phyloP scores from a whole-genome alignment of 2,329 filamentous ascomycete genomes.

The Exserohilum turcica region DNA sequence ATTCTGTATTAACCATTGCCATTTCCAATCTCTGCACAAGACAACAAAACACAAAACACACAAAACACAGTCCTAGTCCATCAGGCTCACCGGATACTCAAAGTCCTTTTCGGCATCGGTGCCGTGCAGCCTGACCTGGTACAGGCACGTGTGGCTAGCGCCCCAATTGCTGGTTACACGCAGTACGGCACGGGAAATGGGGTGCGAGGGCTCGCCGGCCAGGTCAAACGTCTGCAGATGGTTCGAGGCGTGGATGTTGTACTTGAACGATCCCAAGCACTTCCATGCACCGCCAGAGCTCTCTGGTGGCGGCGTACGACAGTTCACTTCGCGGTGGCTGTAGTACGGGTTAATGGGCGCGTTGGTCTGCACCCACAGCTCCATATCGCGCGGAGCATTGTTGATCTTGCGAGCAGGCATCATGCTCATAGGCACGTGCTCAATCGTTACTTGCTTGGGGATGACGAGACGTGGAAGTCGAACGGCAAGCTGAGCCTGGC shows the following conservation, averaged over 20 bases:
- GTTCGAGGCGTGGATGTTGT: conserved; percentile 50
- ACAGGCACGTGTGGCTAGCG: conserved; percentile 53
- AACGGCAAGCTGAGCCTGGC: conserved; percentile 69
- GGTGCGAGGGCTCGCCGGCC: conserved; percentile 32
- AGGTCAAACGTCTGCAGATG: conserved; percentile 51
- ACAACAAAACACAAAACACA: neutral
- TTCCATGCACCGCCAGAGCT: conserved; percentile 34
- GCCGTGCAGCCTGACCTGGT: conserved; percentile 53
- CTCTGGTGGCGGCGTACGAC: conserved; percentile 18
- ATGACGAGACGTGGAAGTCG: conserved; percentile 43
- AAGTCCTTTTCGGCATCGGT: conserved; percentile 26
- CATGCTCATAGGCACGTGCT: conserved; percentile 51
- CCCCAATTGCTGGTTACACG: conserved; percentile 53
- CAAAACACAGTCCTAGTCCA: conserved; percentile 15
- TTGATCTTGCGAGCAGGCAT: conserved; percentile 45
- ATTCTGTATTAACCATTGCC: neutral
- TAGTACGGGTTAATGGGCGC: conserved; percentile 30
- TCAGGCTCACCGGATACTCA: conserved; percentile 26
- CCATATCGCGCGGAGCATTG: conserved; percentile 51
- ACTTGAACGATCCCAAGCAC: conserved; percentile 50
- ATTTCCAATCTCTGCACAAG: neutral
- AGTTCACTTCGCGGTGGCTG: conserved; percentile 19
- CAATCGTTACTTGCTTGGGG: conserved; percentile 51
- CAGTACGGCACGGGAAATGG: conserved; percentile 46
- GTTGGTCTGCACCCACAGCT: conserved; percentile 52